These are phyloP conservation scores for Coniochaeta hoffmannii DNA, from an alignment of 2,329 filamentous ascomycete species.

Conservation along the genomic window DNA sequence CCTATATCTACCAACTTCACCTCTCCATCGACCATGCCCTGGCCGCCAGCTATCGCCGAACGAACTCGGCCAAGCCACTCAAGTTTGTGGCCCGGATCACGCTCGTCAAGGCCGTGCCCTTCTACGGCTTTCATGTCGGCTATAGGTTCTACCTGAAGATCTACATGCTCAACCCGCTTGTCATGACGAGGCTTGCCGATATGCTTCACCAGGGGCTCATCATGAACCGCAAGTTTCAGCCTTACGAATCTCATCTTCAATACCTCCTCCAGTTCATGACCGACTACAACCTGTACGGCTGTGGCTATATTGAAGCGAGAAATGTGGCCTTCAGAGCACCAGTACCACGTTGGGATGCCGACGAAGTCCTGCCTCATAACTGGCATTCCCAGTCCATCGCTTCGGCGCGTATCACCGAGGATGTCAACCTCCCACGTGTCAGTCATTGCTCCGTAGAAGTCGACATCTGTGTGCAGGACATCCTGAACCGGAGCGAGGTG, in stretches of 20 bases:
- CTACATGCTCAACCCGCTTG: slow-evolving; percentile 80
- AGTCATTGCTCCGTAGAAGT: slow-evolving; percentile 88
- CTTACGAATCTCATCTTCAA: slow-evolving; percentile 89
- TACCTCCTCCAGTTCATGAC: slow-evolving; percentile 96
- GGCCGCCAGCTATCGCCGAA: slow-evolving; percentile 74
- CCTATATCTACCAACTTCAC: slow-evolving; percentile 72
- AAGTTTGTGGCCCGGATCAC: slow-evolving; percentile 84
- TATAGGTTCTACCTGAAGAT: slow-evolving; percentile 90
- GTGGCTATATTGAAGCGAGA: slow-evolving; percentile 70
- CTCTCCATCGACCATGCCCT: slow-evolving; percentile 87
- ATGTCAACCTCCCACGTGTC: slow-evolving; percentile 60
- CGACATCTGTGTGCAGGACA: slow-evolving; percentile 82
- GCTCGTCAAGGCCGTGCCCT: slow-evolving; percentile 85
- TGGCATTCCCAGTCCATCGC: slow-evolving; percentile 77
- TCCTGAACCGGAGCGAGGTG: slow-evolving; percentile 72
- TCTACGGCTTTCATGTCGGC: slow-evolving; percentile 92
- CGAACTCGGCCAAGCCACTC: slow-evolving; percentile 58
- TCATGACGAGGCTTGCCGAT: slow-evolving; percentile 83
- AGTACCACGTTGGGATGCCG: slow-evolving; percentile 53
- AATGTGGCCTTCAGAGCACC: slow-evolving; percentile 69
- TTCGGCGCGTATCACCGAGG: slow-evolving; percentile 50
- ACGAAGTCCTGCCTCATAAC: slow-evolving; percentile 56
- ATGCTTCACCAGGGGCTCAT: slow-evolving; percentile 82
- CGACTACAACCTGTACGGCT: slow-evolving; percentile 96
- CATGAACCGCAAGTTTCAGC: slow-evolving; percentile 76